These are phyloP conservation scores for Zhuliangozyma blackwelliae DNA, from an alignment of 1,139 yeast species.

Conservation along the genomic window DNA sequence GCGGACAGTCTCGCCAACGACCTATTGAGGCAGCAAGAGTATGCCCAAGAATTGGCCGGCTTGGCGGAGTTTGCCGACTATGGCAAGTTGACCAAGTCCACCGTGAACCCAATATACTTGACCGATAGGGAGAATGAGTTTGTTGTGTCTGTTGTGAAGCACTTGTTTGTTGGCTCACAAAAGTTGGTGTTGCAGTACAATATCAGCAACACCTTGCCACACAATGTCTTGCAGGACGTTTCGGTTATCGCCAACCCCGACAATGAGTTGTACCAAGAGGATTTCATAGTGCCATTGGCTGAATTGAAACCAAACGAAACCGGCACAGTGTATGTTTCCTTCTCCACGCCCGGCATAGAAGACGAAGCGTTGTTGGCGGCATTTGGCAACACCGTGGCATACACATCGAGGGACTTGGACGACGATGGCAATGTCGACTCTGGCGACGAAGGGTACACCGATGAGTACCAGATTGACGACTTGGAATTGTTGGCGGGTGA, in stretches of 20 bases:
- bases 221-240: conserved; percentile 72
- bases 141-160: conserved; percentile 81
- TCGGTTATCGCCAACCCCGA: conserved; percentile 70
- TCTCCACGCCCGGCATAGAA: conserved; percentile 48
- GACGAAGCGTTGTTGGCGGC: conserved; percentile 47
- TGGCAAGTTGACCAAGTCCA: conserved; percentile 75
- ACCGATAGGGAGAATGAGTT: conserved; percentile 95
- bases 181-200: conserved; percentile 83
- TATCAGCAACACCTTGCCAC: conserved; percentile 79
- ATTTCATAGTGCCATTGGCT: conserved; percentile 70
- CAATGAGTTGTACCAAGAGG: conserved; percentile 56
- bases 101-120: conserved; percentile 55
- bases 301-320: conserved; percentile 66
- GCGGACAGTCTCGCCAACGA: conserved; percentile 26
- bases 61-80: conserved; percentile 68
- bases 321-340: conserved; percentile 78
- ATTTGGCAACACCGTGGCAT: conserved; percentile 67
- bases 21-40: conserved; percentile 54
- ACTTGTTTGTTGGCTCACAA: conserved; percentile 58
- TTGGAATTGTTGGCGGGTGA: conserved; percentile 77
- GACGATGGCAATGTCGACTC: conserved; percentile 63
- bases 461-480: conserved; percentile 88
- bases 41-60: conserved; percentile 59
- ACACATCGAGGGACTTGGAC: conserved; percentile 78
- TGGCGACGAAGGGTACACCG: conserved; percentile 85